phyloP scores from a whole-genome alignment of 148 eudicot genomes.

The Nyssa sinensis region DNA sequence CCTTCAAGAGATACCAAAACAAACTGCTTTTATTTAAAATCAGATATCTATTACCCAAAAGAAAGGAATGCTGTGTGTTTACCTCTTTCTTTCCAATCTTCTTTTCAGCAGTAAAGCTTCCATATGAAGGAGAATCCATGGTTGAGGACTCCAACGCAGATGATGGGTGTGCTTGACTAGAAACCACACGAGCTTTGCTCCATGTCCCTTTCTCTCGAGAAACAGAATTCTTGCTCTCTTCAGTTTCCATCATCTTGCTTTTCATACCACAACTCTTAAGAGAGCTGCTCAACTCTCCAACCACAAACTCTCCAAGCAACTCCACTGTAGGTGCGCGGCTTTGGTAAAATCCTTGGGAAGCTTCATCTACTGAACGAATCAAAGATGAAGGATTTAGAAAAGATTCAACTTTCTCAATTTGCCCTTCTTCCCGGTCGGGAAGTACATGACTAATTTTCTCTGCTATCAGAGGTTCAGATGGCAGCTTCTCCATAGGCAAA shows the following conservation, averaged over 20 bases:
- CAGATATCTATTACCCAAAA: neutral
- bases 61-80: neutral
- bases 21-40: no score
- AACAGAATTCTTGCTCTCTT: slow-evolving; percentile 12
- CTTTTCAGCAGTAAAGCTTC: slow-evolving; percentile 32
- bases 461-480: neutral
- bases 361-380: slow-evolving; percentile 10
- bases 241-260: slow-evolving; percentile 12
- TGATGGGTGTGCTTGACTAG: slow-evolving; percentile 7
- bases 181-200: slow-evolving; percentile 7
- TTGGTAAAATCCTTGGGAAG: slow-evolving; percentile 9
- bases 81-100: slow-evolving; percentile 41
- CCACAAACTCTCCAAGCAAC: slow-evolving; percentile 45
- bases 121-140: slow-evolving; percentile 29
- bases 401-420: slow-evolving; percentile 10
- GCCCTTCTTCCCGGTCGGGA: slow-evolving; percentile 17
- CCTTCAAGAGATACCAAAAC: no score
- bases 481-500: neutral
- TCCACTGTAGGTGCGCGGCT: slow-evolving; percentile 35
- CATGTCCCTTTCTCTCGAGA: neutral
- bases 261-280: slow-evolving; percentile 13
- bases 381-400: slow-evolving; percentile 6
- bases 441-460: slow-evolving; percentile 11
- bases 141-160: slow-evolving; percentile 15
- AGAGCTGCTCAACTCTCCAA: slow-evolving; percentile 31